Percentiles rank a stretch among this genome's conserved stretches.
These are phyloP conservation scores for Lantana camara DNA, from an alignment of 257 asterid genomes.

Conservation along the genomic window DNA sequence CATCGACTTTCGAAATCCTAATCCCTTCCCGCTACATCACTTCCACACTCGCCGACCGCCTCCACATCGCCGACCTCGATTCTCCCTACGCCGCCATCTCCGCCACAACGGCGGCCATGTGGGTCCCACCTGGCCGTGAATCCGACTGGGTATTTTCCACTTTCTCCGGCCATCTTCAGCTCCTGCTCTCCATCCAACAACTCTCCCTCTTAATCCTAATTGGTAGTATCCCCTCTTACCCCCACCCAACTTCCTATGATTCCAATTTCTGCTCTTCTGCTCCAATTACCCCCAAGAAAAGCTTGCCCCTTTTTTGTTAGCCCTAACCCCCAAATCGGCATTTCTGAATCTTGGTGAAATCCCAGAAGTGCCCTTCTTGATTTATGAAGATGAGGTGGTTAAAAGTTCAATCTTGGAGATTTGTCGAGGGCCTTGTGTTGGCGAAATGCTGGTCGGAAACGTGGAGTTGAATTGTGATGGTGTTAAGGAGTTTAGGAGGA, in stretches of 20 bases:
- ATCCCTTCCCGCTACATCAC: slow-evolving; percentile 71
- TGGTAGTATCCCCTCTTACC: slow-evolving; percentile 35
- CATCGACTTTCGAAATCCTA: slow-evolving; percentile 54
- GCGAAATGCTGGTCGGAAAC: slow-evolving; percentile 74
- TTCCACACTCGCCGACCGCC: slow-evolving; percentile 61
- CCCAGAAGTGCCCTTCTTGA: slow-evolving; percentile 59
- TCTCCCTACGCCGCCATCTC: slow-evolving; percentile 46
- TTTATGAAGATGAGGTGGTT: slow-evolving; percentile 70
- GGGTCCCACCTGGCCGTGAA: slow-evolving; percentile 79
- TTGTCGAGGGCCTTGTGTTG: slow-evolving; percentile 62
- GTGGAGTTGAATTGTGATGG: slow-evolving; percentile 56
- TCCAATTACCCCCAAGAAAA: slow-evolving; percentile 9
- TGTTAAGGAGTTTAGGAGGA: slow-evolving; percentile 66
- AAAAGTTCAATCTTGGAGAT: slow-evolving; percentile 55
- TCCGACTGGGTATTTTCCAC: slow-evolving; percentile 89
- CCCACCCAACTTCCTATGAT: slow-evolving; percentile 38
- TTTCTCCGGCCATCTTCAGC: slow-evolving; percentile 79
- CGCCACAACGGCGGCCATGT: slow-evolving; percentile 55
- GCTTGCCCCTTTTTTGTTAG: slow-evolving; percentile 51
- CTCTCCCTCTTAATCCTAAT: slow-evolving; percentile 75
- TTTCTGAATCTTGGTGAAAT: slow-evolving; percentile 38
- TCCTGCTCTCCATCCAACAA: slow-evolving; percentile 50
- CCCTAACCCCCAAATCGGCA: slow-evolving; percentile 62
- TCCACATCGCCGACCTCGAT: slow-evolving; percentile 73
- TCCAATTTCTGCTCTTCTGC: slow-evolving; percentile 7